These are phyloP conservation scores for Beauveria bassiana DNA, from an alignment of 2,329 filamentous ascomycete genomes.

Conservation along the genomic window DNA sequence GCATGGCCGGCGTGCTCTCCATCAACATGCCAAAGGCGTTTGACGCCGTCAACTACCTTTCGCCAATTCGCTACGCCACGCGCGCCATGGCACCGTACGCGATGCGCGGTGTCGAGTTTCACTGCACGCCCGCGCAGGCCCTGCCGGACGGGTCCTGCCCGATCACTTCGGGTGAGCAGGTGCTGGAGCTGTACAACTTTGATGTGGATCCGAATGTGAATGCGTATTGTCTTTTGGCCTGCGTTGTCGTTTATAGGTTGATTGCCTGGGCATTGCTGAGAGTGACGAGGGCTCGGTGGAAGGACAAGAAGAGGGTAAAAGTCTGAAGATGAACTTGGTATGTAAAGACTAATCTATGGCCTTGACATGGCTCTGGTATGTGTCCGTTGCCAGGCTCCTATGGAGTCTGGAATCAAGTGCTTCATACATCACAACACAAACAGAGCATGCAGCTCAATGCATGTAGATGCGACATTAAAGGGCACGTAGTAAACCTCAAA, in stretches of 20 bases:
- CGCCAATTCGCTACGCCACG: constrained; percentile 61
- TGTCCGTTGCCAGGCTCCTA: no score
- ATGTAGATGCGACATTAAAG: no score
- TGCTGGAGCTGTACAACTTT: constrained; percentile 59
- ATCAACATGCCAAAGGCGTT: constrained; percentile 61
- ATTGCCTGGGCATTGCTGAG: constrained; percentile 54
- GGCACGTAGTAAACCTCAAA: no score
- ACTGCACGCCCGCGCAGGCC: constrained; percentile 53
- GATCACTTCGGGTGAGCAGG: constrained; percentile 58
- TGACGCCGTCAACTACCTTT: constrained; percentile 62
- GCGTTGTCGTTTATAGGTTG: constrained; percentile 57
- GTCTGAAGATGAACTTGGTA: not conserved
- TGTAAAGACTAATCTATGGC: no score
- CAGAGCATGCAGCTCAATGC: no score
- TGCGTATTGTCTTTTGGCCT: constrained; percentile 54
- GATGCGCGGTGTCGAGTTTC: constrained; percentile 52
- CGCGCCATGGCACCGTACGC: constrained; percentile 61
- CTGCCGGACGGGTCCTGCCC: constrained; percentile 55
- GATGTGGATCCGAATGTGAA: constrained; percentile 54
- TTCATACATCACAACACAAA: no score
- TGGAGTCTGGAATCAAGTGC: no score
- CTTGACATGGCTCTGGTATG: no score
- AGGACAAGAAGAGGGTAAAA: constrained; percentile 18
- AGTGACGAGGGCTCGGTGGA: constrained; percentile 46
- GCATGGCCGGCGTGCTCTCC: constrained; percentile 64